Evolutionary conservation across 1,284 basidiomycete species (phyloP), one percentile per base, ranked within the genome.

Genomic region (Porodaedalea pini): DNA sequence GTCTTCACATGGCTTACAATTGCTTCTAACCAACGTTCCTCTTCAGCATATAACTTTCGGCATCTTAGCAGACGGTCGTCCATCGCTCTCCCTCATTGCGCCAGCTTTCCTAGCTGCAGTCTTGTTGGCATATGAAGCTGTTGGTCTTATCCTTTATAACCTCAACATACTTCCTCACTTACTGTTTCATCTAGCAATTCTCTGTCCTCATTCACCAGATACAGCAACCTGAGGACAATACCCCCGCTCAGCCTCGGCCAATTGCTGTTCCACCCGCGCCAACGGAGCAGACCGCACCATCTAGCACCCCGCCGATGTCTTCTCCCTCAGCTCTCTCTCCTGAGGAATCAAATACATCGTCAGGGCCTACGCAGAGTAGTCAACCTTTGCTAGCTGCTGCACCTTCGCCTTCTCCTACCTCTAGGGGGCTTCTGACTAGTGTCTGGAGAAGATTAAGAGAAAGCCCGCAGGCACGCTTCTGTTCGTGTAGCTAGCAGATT

Each of bases 51-150:
- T 93, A 50, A 92, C 90, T 0, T 86, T 94, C 58, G 90, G 88
- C 2, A 86, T 94, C 51, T 73, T 93, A 34, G 83, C 88, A 1
- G 87, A 92, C 60, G 91, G 91, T 47, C 76, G 85, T 48, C 82
- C 90, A 2, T 88, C 88, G 0, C 69, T 94, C 25, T 85, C 90
- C 0, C 76, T 93, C 29, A 78, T 94, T 37, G 88, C 88, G 0
- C 90, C 92, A 1, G 90, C 90, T 0, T 94, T 93, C 66, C 66
- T 93, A 15, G 85, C 86, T 5, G 88, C 83, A 60, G 72, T 87
- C 1, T 65, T 90, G 31, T 86, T 90, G 66, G 75, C 86, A 8
- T 80, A 87, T 58, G 85, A 92, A 75, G 83, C 85, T 45, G 89
- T 90, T 62, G 65, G 83, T 76, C 32, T 17, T 2, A 23, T 11